A percentile compares a stretch with the other conserved stretches of the same genome.
Conservation (phyloP, 129 eudicot genomes). For the Dittrichia graveolens region DNA sequence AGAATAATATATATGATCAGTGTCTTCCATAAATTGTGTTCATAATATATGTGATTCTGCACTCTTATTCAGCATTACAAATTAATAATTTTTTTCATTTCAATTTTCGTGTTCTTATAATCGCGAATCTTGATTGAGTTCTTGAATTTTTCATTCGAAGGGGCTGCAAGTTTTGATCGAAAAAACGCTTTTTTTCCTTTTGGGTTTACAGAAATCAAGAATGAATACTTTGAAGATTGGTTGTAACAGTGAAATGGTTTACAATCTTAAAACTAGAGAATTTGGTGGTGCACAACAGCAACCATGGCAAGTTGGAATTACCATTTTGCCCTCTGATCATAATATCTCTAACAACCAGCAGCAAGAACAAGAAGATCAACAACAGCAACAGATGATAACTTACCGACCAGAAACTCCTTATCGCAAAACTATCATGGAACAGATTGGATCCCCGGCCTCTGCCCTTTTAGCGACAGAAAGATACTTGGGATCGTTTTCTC, state of each 20-base stretch:
- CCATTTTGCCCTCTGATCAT: conserved; percentile 34
- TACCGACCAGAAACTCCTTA: conserved; percentile 39
- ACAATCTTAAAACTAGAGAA: conserved; percentile 35
- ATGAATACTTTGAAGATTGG: conserved; percentile 48
- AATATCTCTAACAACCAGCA: background rate
- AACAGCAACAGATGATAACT: conserved; percentile 32
- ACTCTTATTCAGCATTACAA: conserved; percentile 29
- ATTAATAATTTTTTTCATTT: background rate
- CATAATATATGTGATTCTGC: conserved; percentile 21
- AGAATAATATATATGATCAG: conserved; percentile 47
- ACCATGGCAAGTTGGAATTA: conserved; percentile 48
- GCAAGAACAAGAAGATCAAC: conserved; percentile 26
- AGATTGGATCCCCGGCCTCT: conserved; percentile 62
- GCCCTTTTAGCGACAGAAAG: conserved; percentile 66
- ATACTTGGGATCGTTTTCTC: conserved; percentile 51
- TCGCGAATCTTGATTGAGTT: conserved; percentile 30
- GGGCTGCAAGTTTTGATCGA: conserved; percentile 7
- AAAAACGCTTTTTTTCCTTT: background rate
- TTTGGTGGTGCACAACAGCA: conserved; percentile 37
- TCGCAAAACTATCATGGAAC: conserved; percentile 47
- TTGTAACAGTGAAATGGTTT: conserved; percentile 44
- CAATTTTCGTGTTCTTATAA: conserved; percentile 21
- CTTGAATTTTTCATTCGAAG: background rate
- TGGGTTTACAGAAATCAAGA: conserved; percentile 11
- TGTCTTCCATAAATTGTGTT: conserved; percentile 35